Base-by-base conservation (phyloP, 345 rosid genomes). In the Eucalyptus sideroxylon region DNA sequence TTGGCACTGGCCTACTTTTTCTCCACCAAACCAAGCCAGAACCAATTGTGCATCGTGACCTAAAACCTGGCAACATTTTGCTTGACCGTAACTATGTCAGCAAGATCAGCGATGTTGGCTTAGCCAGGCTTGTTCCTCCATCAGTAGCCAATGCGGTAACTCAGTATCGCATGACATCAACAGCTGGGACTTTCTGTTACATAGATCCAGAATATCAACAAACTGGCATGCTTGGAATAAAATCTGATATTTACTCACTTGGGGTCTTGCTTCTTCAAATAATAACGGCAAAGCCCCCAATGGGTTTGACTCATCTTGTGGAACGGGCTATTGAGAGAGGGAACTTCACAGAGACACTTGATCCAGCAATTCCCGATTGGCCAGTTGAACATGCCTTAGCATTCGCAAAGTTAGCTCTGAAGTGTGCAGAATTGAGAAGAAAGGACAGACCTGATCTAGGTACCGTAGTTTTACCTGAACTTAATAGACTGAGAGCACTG, bases 81-180 rank as follows among this genome's bases (percentile, higher is more conserved):
- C 96, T 98, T 26, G 97, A 97, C 87, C 93, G 94, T 51, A 94
- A 97, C 93, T 98, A 88, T 23, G 97, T 95, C 37, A 97, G 99
- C 95, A 98, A 98, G 95, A 98, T 98, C 21, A 94, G 99, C 12
- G 98, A 97, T 80, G 98, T 97, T 16, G 99, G 99, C 55, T 90
- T 95, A 93, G 98, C 99, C 56, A 97, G 99, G 93, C 96, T 98
- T 2, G 97, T 98, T 86, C 99, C 99, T 90, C 96, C 98, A n/a
- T 93, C 98, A 0, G 92, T 96, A 45, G 93, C 98, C 24, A 87
- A 95, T 88, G 24, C 91, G 12, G 95, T 91, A 44, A 97, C 99
- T 47, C 99, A 97, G 89, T 96, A 96, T 51, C 96, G 95, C 80
- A 93, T 98, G 97, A 98, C 99, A 3, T 88, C 99, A 90, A 94